These are phyloP conservation scores for Paramecium biaurelia DNA, from an alignment of 73 alveolate species.

Conservation along the genomic window DNA sequence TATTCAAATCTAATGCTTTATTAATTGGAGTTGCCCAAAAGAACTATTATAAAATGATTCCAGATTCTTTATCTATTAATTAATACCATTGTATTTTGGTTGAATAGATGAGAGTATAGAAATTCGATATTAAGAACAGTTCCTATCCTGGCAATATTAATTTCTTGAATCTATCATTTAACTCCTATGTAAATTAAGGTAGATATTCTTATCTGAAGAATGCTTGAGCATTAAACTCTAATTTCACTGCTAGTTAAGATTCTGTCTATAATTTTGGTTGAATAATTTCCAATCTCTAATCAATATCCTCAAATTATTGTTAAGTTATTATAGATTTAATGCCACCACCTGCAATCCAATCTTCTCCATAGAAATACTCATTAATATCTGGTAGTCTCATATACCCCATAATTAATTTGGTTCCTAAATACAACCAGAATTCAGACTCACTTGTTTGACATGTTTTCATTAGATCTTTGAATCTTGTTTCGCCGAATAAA, in stretches of 20 bases:
- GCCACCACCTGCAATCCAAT: slow-evolving; percentile 48
- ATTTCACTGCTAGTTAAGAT: background rate
- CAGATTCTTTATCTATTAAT: slow-evolving; percentile 14
- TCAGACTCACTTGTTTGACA: background rate
- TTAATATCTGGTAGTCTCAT: slow-evolving; percentile 6
- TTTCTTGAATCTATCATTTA: slow-evolving; percentile 25
- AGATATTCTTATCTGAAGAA: background rate
- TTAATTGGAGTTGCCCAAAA: background rate
- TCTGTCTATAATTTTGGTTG: background rate
- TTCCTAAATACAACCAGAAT: slow-evolving; percentile 34
- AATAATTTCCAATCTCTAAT: background rate
- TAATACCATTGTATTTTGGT: background rate
- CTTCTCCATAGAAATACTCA: slow-evolving; percentile 27
- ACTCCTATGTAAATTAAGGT: background rate
- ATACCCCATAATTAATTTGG: background rate
- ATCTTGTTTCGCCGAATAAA: background rate
- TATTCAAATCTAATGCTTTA: background rate
- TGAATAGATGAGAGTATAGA: background rate
- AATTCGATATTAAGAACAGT: background rate
- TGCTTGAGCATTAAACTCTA: background rate
- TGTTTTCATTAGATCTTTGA: background rate
- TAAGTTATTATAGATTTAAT: background rate
- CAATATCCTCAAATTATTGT: background rate
- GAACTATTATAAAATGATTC: background rate
- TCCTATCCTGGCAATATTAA: slow-evolving; percentile 14